Conservation (phyloP, 495 filamentous ascomycete species). For the Lasiosphaeriaceae sp. region DNA sequence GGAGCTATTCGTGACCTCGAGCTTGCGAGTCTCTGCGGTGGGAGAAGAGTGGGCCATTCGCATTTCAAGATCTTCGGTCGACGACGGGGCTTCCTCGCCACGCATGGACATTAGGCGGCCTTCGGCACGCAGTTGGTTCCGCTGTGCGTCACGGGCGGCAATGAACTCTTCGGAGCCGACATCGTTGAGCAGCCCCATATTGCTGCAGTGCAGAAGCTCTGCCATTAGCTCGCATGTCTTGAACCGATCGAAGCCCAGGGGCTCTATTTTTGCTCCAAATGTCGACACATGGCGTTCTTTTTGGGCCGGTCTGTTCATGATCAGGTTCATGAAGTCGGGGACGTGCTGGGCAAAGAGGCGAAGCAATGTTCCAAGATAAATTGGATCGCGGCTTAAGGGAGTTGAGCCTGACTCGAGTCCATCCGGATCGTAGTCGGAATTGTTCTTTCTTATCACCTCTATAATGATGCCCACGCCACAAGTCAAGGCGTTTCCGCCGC, state of each 20-base stretch:
- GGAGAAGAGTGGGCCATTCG: slow-evolving; percentile 42
- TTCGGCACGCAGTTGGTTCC: slow-evolving; percentile 70
- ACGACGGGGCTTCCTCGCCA: slow-evolving; percentile 33
- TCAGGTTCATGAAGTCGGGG: slow-evolving; percentile 92
- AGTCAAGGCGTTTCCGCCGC: slow-evolving; percentile 89
- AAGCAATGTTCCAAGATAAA: slow-evolving; percentile 92
- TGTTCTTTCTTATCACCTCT: slow-evolving; percentile 98
- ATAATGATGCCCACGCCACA: slow-evolving; percentile 97
- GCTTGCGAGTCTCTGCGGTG: slow-evolving; percentile 48
- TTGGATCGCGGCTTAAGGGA: slow-evolving; percentile 85
- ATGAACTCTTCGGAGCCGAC: slow-evolving; percentile 86
- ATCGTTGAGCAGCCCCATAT: slow-evolving; percentile 96
- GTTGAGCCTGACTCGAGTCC: slow-evolving; percentile 70
- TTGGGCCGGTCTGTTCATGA: slow-evolving; percentile 61
- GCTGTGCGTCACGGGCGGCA: slow-evolving; percentile 72
- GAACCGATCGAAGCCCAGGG: slow-evolving; percentile 94
- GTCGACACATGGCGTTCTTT: slow-evolving; percentile 52
- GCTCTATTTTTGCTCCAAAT: slow-evolving; percentile 88
- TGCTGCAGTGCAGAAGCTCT: slow-evolving; percentile 95
- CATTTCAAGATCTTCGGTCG: slow-evolving; percentile 42
- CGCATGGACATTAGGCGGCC: slow-evolving; percentile 48
- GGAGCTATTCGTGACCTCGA: slow-evolving; percentile 70
- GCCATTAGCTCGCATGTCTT: slow-evolving; percentile 99
- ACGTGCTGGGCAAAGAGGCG: slow-evolving; percentile 86
- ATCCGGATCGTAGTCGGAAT: slow-evolving; percentile 97